These are phyloP conservation scores for Claviceps digitariae DNA, from an alignment of 2,329 filamentous ascomycete species.

Conservation along the genomic window DNA sequence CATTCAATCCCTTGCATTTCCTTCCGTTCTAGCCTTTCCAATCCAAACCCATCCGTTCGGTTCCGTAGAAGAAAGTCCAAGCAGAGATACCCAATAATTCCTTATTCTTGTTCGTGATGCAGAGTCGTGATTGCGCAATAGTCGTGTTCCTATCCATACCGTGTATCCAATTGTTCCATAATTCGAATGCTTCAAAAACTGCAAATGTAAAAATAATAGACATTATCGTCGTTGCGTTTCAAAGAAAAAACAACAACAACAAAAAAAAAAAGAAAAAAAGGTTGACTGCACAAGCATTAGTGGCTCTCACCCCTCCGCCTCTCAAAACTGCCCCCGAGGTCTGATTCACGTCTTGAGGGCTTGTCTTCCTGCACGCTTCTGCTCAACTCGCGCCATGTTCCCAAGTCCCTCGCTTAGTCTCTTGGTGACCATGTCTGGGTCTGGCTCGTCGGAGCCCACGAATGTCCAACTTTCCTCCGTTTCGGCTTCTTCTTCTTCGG, in stretches of 20 bases:
- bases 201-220: background rate
- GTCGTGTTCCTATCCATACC: background rate
- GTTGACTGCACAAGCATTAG: background rate
- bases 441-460: slow-evolving; percentile 46
- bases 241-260: too few species aligned
- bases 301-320: background rate
- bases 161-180: background rate
- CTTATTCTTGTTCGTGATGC: background rate
- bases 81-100: background rate
- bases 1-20: background rate
- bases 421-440: slow-evolving; percentile 29
- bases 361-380: slow-evolving; percentile 14
- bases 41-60: background rate
- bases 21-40: too few species aligned
- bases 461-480: slow-evolving; percentile 86
- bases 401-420: slow-evolving; percentile 24
- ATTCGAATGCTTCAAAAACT: background rate
- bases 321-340: background rate
- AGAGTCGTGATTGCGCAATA: background rate
- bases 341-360: slow-evolving; percentile 1
- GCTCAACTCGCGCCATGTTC: slow-evolving; percentile 8
- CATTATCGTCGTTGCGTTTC: background rate
- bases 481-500: slow-evolving; percentile 38
- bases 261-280: background rate
- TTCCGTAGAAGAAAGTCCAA: background rate